phyloP scores from a whole-genome alignment of 768 basidiomycete genomes.

The Mycena olivaceomarginata region DNA sequence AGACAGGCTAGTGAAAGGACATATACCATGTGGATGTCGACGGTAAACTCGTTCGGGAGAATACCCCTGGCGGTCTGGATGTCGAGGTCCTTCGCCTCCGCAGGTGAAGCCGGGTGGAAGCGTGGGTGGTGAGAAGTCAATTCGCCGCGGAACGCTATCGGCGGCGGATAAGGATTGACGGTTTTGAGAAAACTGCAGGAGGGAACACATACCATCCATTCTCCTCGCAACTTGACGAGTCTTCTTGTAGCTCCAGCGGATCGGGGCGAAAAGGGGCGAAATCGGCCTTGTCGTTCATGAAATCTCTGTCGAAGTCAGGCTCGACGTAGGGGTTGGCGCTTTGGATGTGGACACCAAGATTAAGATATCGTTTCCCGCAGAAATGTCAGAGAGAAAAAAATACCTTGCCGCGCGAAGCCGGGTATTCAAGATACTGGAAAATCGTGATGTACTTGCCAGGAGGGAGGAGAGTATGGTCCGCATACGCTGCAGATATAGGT shows the following conservation, averaged over 20 bases:
- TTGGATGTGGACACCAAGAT: conserved; percentile 73
- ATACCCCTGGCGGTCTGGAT: conserved; percentile 80
- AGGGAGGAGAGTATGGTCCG: conserved; percentile 81
- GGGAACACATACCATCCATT: conserved; percentile 74
- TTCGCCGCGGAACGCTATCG: conserved; percentile 80
- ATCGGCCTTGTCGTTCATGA: conserved; percentile 88
- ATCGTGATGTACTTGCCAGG: conserved; percentile 85
- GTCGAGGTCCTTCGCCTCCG: conserved; percentile 77
- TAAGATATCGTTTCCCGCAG: too few relatives aligned
- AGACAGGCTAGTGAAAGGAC: too few relatives aligned
- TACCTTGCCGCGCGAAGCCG: conserved; percentile 83
- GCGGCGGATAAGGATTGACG: background rate
- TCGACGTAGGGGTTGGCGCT: conserved; percentile 77
- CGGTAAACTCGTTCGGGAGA: conserved; percentile 75
- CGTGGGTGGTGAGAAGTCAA: conserved; percentile 83
- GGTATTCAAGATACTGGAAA: conserved; percentile 88
- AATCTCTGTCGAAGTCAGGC: conserved; percentile 81
- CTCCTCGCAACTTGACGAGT: conserved; percentile 82
- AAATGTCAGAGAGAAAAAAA: conserved; percentile 19
- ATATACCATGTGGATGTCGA: conserved; percentile 81
- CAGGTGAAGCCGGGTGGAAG: conserved; percentile 82
- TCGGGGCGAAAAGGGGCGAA: conserved; percentile 85
- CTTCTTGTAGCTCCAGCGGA: conserved; percentile 88
- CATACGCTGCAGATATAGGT: conserved; percentile 68
- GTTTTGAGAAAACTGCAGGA: background rate